A percentile compares a stretch with the other conserved stretches of the same genome.
Conservation (phyloP, 371 early-diverging fungal genomes). For the Massospora cicadina region DNA sequence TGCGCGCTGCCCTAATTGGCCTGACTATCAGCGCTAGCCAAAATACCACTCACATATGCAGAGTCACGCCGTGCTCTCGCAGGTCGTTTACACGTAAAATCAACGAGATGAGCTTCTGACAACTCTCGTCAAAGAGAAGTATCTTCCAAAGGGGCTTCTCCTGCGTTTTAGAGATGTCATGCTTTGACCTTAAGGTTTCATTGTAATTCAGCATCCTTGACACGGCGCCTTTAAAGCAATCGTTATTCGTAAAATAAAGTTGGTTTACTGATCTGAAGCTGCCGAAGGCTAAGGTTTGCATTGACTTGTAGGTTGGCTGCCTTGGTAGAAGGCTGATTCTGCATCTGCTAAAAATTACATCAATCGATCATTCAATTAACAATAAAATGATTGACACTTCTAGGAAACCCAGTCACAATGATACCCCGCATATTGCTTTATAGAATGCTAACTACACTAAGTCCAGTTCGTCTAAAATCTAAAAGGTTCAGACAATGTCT, state of each 20-base stretch:
- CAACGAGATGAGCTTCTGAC: conserved; percentile 93
- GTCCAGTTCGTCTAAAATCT: too few relatives aligned
- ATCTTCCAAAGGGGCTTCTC: conserved; percentile 78
- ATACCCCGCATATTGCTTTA: too few relatives aligned
- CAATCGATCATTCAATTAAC: too few relatives aligned
- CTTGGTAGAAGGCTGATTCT: not conserved
- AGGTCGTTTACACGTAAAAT: conserved; percentile 92
- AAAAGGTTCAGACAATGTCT: too few relatives aligned
- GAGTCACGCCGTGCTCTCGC: conserved; percentile 94
- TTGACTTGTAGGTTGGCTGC: not conserved
- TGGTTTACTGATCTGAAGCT: conserved; percentile 10
- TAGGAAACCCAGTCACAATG: too few relatives aligned
- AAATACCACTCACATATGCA: conserved; percentile 62
- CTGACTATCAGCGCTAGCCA: conserved; percentile 16
- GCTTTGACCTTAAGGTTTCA: conserved; percentile 13
- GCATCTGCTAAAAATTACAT: not conserved
- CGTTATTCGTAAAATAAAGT: not conserved
- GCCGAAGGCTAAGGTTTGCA: not conserved
- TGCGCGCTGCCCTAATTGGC: conserved; percentile 58
- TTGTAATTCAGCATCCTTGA: conserved; percentile 37
- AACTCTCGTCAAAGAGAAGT: conserved; percentile 83
- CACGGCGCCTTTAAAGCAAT: conserved; percentile 22
- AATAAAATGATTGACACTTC: too few relatives aligned
- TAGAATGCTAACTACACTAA: too few relatives aligned
- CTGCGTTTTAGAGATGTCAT: conserved; percentile 12